These are phyloP conservation scores for Paramecium sexaurelia DNA, from an alignment of 73 alveolate genomes.

Conservation along the genomic window DNA sequence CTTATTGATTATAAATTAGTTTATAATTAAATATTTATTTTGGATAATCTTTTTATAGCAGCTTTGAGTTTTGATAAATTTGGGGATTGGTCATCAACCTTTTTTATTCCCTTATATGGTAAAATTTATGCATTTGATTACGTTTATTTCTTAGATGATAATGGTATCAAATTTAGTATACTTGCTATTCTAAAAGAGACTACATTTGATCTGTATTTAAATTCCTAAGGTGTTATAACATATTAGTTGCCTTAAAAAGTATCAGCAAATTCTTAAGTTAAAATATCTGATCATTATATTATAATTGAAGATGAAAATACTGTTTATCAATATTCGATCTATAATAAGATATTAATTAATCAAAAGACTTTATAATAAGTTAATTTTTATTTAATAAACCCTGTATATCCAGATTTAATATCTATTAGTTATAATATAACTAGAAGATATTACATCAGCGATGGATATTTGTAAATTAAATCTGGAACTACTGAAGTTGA, in stretches of 20 bases:
- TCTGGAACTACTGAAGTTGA: background rate
- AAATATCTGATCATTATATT: background rate
- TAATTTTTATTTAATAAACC: background rate
- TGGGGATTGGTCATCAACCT: background rate
- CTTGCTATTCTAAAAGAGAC: background rate
- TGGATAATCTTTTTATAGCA: background rate
- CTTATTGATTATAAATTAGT: background rate
- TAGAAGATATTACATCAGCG: background rate
- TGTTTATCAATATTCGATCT: background rate
- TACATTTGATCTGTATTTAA: background rate
- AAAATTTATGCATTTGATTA: background rate
- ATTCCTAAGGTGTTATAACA: background rate
- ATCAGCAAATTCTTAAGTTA: background rate
- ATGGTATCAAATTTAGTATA: background rate
- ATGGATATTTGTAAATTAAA: background rate
- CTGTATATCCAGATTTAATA: constrained; percentile 4
- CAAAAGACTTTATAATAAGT: background rate
- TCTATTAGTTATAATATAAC: background rate
- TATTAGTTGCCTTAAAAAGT: background rate
- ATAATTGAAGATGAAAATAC: background rate
- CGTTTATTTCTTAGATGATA: background rate
- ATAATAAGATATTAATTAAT: constrained; percentile 5
- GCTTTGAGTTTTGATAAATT: background rate
- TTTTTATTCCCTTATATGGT: background rate
- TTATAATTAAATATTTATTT: background rate